Evolutionary conservation across 1,139 yeast species (phyloP).

Genomic region (Fermentozyma sake): DNA sequence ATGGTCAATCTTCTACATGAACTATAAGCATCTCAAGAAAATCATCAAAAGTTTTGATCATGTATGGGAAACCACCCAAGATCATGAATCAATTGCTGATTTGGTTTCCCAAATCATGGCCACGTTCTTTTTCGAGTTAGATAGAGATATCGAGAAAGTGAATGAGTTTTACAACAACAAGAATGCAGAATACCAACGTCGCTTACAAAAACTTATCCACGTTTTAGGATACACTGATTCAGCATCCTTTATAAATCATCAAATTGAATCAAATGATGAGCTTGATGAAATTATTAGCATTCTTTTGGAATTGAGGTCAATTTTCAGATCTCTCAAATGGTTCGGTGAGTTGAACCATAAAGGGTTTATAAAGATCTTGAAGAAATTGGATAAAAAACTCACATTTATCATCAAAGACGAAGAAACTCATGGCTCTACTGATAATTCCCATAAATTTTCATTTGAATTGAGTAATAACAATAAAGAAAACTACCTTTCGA

Average conservation of each 20-base stretch:
- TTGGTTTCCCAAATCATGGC: constrained; percentile 39
- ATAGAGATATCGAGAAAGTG: constrained; percentile 77
- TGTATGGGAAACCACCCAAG: constrained; percentile 30
- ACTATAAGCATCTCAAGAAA: constrained; percentile 81
- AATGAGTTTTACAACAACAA: constrained; percentile 74
- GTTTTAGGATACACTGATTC: constrained; percentile 25
- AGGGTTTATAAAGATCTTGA: constrained; percentile 84
- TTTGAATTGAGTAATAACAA: constrained; percentile 50
- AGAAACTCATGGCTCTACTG: constrained; percentile 3
- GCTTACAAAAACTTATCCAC: constrained; percentile 48
- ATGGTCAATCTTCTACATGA: constrained; percentile 78
- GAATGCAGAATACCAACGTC: constrained; percentile 66
- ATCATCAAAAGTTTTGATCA: constrained; percentile 54
- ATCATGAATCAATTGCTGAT: constrained; percentile 10
- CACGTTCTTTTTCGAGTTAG: constrained; percentile 73
- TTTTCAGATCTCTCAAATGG: constrained; percentile 83
- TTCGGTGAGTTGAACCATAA: constrained; percentile 89
- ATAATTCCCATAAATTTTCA: constrained; percentile 6
- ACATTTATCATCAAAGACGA: constrained; percentile 18
- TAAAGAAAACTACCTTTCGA: constrained; percentile 60
- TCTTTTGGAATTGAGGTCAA: constrained; percentile 71
- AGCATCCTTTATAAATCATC: constrained; percentile 22
- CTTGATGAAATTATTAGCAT: constrained; percentile 74
- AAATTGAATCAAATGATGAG: constrained; percentile 52
- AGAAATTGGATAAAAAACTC: constrained; percentile 84